Percentiles rank a stretch among this genome's conserved stretches.
phyloP scores from a whole-genome alignment of 306 rosid genomes.

The Cyamopsis tetragonoloba region DNA sequence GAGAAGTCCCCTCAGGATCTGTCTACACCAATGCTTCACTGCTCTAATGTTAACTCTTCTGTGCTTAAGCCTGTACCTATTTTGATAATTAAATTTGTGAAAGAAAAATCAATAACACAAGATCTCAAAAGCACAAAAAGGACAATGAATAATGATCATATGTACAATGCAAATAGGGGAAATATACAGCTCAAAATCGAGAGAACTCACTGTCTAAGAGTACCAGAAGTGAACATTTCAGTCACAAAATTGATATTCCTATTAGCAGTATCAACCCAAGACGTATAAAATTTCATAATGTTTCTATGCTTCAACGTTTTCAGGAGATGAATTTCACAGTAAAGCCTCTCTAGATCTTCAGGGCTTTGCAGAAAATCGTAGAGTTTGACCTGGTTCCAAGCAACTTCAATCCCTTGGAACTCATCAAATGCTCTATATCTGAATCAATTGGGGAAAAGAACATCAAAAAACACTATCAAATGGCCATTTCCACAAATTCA shows the following conservation, averaged over 20 bases:
- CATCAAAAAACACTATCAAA: not conserved
- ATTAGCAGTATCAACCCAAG: constrained; percentile 91
- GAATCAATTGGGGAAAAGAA: constrained; percentile 20
- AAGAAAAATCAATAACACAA: constrained; percentile 11
- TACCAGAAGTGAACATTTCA: constrained; percentile 96
- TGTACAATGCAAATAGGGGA: not conserved
- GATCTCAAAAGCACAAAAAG: constrained; percentile 22
- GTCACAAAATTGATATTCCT: constrained; percentile 92
- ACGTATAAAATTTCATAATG: constrained; percentile 86
- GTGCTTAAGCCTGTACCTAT: constrained; percentile 85
- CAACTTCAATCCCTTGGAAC: constrained; percentile 96
- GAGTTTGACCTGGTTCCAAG: constrained; percentile 95
- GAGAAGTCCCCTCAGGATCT: constrained; percentile 82
- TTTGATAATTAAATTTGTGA: not conserved
- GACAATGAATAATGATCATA: not conserved
- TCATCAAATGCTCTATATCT: constrained; percentile 95
- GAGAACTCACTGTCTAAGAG: constrained; percentile 79
- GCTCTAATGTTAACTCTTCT: constrained; percentile 78
- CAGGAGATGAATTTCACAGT: constrained; percentile 91
- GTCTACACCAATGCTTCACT: constrained; percentile 95
- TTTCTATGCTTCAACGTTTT: constrained; percentile 81
- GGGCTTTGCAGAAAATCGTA: constrained; percentile 86
- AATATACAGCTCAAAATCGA: not conserved
- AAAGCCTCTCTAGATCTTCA: constrained; percentile 92
- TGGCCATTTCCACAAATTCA: constrained; percentile 18